Base-by-base conservation (phyloP, 108 stramenopile species). In the Parmales sp. region DNA sequence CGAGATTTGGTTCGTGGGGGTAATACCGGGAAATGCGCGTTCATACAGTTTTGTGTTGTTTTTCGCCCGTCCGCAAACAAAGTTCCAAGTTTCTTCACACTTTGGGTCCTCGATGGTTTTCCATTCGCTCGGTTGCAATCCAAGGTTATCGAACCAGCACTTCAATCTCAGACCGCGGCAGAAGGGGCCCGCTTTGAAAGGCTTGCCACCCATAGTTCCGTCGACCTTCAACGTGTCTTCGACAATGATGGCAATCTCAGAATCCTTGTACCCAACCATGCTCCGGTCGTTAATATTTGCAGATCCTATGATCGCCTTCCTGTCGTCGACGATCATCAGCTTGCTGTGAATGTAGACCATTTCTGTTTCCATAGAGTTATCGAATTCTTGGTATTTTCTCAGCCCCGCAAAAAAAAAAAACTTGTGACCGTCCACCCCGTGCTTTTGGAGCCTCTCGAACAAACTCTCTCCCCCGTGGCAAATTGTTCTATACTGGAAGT, bases 251-350 rank as follows among this genome's bases (percentile, higher is more conserved):
- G 19, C 16, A n/a, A 87, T 74, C 54, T 87, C 84, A 25, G 80
- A 72, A 22, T 78, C 77, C 16, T 64, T 38, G 37, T 65, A 45
- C 5, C 73, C 77, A 1, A 54, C 63, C 36, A 73, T 18, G 29
- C 23, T 29, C 23, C 77, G 67, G 38, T 78, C 72, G 74, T 78
- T 78, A 4, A 74, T 43, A 65, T 74, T 78, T 2, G 73, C 72
- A 26, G 38, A 43, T 2, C 77, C 77, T 25, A 78, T 71, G 38
- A 78, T 29, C 2, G 69, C 72, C 11, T 64, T 29, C 1, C 63
- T 26, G 65, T 78, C 77, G 38, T 78, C 77, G 38, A 71, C 73
- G 36, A 78, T 70, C 18, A 78, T 31, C 19, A 74, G 48, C 69
- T 78, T 78, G 44, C 36, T 38, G 44, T 78, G 72, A 0, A 78